Conservation (phyloP, 2,329 filamentous ascomycete genomes). For the Westerdykella aurantiaca region DNA sequence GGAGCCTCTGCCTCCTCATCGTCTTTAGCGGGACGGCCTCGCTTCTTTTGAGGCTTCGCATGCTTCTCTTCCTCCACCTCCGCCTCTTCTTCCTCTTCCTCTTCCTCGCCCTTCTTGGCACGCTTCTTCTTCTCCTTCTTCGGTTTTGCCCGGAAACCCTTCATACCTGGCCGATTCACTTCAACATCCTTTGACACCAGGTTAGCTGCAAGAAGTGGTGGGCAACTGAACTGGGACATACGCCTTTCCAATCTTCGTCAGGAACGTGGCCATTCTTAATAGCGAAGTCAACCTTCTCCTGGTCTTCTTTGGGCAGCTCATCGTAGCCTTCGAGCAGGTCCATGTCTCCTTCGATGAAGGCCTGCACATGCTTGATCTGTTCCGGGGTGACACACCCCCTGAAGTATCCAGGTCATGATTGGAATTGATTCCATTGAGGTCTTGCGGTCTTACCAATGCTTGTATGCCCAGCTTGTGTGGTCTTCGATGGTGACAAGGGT, state of each 20-base stretch:
- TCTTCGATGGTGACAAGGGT: conserved; percentile 59
- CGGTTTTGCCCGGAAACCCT: conserved; percentile 52
- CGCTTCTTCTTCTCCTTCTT: conserved; percentile 30
- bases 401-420: conserved; percentile 3
- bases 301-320: conserved; percentile 61
- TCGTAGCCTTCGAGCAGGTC: conserved; percentile 75
- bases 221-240: conserved; percentile 44
- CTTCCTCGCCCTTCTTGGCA: conserved; percentile 20
- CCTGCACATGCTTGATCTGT: conserved; percentile 61
- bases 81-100: conserved; percentile 3
- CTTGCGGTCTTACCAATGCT: conserved; percentile 66
- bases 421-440: neutral
- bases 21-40: conserved; percentile 29
- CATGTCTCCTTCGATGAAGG: conserved; percentile 53
- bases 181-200: conserved; percentile 58
- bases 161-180: conserved; percentile 63
- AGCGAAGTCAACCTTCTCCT: conserved; percentile 68
- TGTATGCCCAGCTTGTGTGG: conserved; percentile 66
- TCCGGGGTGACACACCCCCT: conserved; percentile 87
- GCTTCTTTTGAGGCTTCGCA: conserved; percentile 41
- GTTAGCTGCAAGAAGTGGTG: neutral
- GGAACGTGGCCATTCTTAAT: conserved; percentile 74
- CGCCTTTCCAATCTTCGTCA: conserved; percentile 81
- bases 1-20: conserved; percentile 29
- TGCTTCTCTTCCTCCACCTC: conserved; percentile 24